Base-by-base conservation (phyloP, 371 early-diverging fungal genomes). In the Mortierella sp. region DNA sequence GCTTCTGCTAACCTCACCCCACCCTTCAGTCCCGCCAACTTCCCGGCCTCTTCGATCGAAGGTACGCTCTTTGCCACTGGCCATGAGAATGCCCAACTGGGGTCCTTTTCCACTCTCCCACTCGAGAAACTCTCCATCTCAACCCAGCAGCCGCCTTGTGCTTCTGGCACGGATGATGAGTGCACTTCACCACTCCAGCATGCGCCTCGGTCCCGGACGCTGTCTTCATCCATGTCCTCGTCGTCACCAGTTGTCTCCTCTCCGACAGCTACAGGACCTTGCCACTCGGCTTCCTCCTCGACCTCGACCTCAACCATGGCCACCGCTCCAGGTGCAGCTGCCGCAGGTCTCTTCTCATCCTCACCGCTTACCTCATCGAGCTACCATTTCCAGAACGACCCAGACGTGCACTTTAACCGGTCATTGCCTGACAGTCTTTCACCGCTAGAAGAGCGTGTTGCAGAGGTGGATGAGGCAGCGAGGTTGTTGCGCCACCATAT, bases 401-500 rank as follows among this genome's bases (percentile, higher is more conserved):
- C 77, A 16, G 77, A 76, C 23, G 68, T 76, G 45, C 77, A 76
- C 62, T 71, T 76, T 47, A 76, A 76, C 58, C 71, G 77, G 7
- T 52, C 70, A 19, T 25, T 75, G 19, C 76, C 76, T 0, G 76
- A 75, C 55, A 75, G 70, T 57, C 71, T 75, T 14, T 75, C 76
- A 16, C 76, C 76, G 0, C 46, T 71, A 71, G 76, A 75, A 37
- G 71, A 75, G 52, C 76, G 76, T 23, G 76, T 71, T 11, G 76
- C 76, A 0, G 76, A 75, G 57, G 76, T 75, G 6, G 76, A 75
- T 52, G 76, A 75, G 47, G 70, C 76, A 16, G 76, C 76, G 11
- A 66, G 76, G 30, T 51, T 75, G 12, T 64, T 75, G 60, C 76
- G 76, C 52, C 76, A 75, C 45, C 76, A 85, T 60, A 68, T 89